Evolutionary conservation across 179 eudicot genomes (phyloP), one percentile per base, ranked within the genome.

Genomic region (Actinidia chinensis): DNA sequence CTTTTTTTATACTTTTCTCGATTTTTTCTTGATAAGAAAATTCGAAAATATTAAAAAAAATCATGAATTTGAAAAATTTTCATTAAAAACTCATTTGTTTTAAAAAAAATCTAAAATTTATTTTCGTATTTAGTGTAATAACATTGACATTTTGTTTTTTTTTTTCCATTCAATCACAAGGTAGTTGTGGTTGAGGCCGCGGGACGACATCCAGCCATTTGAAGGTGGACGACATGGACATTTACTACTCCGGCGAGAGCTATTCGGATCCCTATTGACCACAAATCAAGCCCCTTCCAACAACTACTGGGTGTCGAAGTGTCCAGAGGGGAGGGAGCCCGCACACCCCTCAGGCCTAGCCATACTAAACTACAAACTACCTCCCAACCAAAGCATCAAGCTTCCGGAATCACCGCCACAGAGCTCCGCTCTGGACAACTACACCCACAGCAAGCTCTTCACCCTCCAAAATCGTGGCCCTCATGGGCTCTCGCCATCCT

Each of bases 231-330:
- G 90, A 91, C 79, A 20, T 94, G 54, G 97, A 94, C 92, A 92
- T 94, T n/a, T n/a, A n/a, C 22, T 91, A 94, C 86, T 94, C 98
- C 0, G 98, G 98, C 0, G 96, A 94, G 23, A 92, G 88, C 84
- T 94, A 94, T 78, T 94, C 98, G 2, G 82, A n/a, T n/a, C 93
- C 28, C 79, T 94, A n/a, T 78, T 94, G 78, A 84, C 81, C 2
- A 88, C 97, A 0, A 64, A 91, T 50, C 96, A 94, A 83, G 76
- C 86, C 77, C 87, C 96, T 1, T 60, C 84, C 14, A 48, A 75
- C 0, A 94, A 92, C 87, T 91, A 89, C 80, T 94, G 98, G 98
- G 73, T 91, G 12, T 87, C 96, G 14, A 50, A 81, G 1, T 87
- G 92, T 23, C 97, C 93, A 15, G 73, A 94, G 66, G 98, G 89